A percentile compares a stretch with the other conserved stretches of the same genome.
phyloP scores from a whole-genome alignment of 2,329 filamentous ascomycete species.

The Fusarium piperis region DNA sequence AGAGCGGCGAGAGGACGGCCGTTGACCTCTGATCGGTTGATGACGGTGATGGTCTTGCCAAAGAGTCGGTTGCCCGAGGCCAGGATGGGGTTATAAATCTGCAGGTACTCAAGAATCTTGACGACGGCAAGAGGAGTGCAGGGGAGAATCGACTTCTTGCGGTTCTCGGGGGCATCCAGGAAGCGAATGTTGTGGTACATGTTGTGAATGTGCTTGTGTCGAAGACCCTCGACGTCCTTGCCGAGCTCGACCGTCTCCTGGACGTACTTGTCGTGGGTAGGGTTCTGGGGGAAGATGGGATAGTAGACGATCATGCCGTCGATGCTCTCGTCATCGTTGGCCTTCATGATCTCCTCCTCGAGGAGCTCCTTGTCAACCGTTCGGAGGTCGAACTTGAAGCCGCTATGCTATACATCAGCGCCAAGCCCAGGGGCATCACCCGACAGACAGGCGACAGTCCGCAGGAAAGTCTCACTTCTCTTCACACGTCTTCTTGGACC shows the following conservation, averaged over 20 bases:
- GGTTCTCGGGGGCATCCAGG: constrained; percentile 80
- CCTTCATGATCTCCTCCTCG: constrained; percentile 86
- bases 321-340: constrained; percentile 80
- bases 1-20: constrained; percentile 91
- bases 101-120: constrained; percentile 95
- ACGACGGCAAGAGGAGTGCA: constrained; percentile 96
- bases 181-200: constrained; percentile 99
- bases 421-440: constrained; percentile 31
- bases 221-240: constrained; percentile 96
- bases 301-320: constrained; percentile 98
- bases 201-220: constrained; percentile 95
- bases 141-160: constrained; percentile 90
- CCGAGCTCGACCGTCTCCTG: constrained; percentile 90
- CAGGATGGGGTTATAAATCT: constrained; percentile 95
- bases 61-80: constrained; percentile 93
- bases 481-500: constrained; percentile 94
- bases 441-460: constrained; percentile 28
- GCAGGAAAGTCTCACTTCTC: constrained; percentile 79
- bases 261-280: constrained; percentile 90
- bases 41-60: constrained; percentile 93
- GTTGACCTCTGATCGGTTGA: constrained; percentile 96
- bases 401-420: constrained; percentile 62
- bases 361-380: constrained; percentile 86
- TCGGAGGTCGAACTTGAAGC: constrained; percentile 88
- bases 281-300: constrained; percentile 86